A percentile compares a stretch with the other conserved stretches of the same genome.
These are phyloP conservation scores for Hippophae gyantsensis DNA, from an alignment of 306 rosid species.

Conservation along the genomic window DNA sequence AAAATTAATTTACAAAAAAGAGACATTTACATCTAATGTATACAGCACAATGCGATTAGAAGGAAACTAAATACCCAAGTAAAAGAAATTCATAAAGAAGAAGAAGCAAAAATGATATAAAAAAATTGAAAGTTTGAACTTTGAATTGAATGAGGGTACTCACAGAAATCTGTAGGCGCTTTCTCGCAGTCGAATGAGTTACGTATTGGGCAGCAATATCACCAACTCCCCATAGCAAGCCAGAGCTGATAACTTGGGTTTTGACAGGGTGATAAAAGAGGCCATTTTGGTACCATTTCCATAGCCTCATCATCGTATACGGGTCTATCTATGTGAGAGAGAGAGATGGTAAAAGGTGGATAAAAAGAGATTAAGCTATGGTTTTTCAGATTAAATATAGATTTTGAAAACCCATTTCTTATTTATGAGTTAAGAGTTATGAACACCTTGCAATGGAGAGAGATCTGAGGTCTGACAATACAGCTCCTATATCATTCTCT, in stretches of 20 bases:
- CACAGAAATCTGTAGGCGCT: slow-evolving; percentile 39
- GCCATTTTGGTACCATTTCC: slow-evolving; percentile 75
- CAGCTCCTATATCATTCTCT: not conserved
- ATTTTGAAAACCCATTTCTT: slow-evolving; percentile 3
- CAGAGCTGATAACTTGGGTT: slow-evolving; percentile 69
- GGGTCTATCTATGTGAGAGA: not conserved
- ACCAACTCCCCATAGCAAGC: slow-evolving; percentile 64
- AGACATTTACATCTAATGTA: not conserved
- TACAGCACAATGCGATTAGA: not conserved
- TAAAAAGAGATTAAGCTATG: not conserved
- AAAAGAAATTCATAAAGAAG: not conserved
- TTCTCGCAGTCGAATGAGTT: slow-evolving; percentile 42
- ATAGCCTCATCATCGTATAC: slow-evolving; percentile 32
- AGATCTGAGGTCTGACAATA: not conserved
- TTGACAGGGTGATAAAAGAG: slow-evolving; percentile 61
- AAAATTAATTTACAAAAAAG: not conserved
- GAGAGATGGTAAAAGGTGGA: not conserved
- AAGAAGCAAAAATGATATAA: not conserved
- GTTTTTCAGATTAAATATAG: not conserved
- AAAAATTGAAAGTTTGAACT: not conserved
- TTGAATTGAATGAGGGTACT: not conserved
- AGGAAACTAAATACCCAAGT: not conserved
- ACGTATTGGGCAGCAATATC: slow-evolving; percentile 70
- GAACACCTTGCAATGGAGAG: not conserved
- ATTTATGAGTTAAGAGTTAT: slow-evolving; percentile 6